Evolutionary conservation across 441 rosid genomes (phyloP).

Genomic region (Biscutella auriculata): DNA sequence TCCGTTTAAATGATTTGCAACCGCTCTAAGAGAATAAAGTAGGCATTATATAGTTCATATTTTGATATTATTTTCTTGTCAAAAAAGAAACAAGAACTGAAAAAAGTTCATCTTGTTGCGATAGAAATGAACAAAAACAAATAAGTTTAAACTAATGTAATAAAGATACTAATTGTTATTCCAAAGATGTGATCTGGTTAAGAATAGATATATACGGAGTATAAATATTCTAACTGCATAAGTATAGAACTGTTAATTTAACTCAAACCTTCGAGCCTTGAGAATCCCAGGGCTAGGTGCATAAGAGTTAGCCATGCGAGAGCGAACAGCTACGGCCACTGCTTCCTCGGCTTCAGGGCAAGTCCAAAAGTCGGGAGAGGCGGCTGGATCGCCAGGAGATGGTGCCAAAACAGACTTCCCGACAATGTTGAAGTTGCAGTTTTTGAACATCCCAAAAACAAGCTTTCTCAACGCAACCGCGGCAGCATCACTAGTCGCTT

Average conservation of each 20-base stretch:
- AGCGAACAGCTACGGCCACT: constrained; percentile 27
- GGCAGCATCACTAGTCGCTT: constrained; percentile 1
- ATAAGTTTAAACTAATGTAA: too few species aligned
- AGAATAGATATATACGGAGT: too few species aligned
- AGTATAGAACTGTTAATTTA: too few species aligned
- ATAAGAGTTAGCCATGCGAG: constrained; percentile 39
- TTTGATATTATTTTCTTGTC: too few species aligned
- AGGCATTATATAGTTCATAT: too few species aligned
- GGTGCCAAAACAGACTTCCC: constrained; percentile 26
- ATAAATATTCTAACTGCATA: too few species aligned
- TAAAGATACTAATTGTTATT: too few species aligned
- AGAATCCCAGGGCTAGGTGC: constrained; percentile 25
- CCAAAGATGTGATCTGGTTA: too few species aligned
- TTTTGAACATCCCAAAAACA: constrained; percentile 8
- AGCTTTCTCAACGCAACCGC: constrained; percentile 19
- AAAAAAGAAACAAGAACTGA: not conserved
- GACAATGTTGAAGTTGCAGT: constrained; percentile 13
- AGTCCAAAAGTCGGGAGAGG: constrained; percentile 37
- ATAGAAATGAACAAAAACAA: too few species aligned
- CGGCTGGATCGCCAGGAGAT: constrained; percentile 51
- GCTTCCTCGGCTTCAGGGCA: constrained; percentile 39
- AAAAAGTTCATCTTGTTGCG: too few species aligned
- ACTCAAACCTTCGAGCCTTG: constrained; percentile 37
- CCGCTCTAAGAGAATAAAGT: constrained; percentile 28
- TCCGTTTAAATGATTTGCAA: constrained; percentile 33